Evolutionary conservation across 1,139 yeast species (phyloP).

Genomic region (Spencermartinsiella ligniputridi): DNA sequence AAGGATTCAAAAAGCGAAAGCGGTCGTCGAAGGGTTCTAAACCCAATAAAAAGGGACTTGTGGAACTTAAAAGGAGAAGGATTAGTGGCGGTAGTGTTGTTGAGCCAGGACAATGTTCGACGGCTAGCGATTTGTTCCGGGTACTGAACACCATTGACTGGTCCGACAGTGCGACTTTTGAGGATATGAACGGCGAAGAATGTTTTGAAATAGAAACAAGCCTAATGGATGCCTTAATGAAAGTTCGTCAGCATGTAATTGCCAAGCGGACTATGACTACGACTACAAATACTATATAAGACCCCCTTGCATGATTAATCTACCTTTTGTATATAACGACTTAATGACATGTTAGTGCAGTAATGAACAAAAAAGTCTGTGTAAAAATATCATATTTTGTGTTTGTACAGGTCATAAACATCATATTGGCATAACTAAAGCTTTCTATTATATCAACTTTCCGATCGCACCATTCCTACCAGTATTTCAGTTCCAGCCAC

Average conservation of each 20-base stretch:
- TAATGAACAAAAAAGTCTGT: no score
- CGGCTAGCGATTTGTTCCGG: slow-evolving; percentile 1
- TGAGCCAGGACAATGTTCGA: background rate
- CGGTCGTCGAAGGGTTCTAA: slow-evolving; percentile 11
- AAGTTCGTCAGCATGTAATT: background rate
- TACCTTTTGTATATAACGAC: background rate
- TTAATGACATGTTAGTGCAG: background rate
- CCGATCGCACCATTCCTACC: slow-evolving; percentile 14
- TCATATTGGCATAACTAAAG: no score
- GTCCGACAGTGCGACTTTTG: slow-evolving; percentile 4
- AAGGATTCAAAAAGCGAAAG: slow-evolving; percentile 16
- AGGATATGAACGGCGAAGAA: slow-evolving; percentile 7
- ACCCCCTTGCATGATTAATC: no score
- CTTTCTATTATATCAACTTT: slow-evolving; percentile 1
- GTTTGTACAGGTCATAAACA: no score
- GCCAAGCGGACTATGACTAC: no score
- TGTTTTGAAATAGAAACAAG: slow-evolving; percentile 7
- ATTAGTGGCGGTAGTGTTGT: background rate
- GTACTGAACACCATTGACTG: slow-evolving; percentile 5
- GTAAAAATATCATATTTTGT: no score
- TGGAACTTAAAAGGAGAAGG: background rate
- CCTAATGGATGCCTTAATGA: background rate
- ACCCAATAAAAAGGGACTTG: background rate
- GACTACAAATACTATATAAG: no score
- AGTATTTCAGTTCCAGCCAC: slow-evolving; percentile 31